Evolutionary conservation across 495 filamentous ascomycete genomes (phyloP).

Genomic region (Penicillium fimorum): DNA sequence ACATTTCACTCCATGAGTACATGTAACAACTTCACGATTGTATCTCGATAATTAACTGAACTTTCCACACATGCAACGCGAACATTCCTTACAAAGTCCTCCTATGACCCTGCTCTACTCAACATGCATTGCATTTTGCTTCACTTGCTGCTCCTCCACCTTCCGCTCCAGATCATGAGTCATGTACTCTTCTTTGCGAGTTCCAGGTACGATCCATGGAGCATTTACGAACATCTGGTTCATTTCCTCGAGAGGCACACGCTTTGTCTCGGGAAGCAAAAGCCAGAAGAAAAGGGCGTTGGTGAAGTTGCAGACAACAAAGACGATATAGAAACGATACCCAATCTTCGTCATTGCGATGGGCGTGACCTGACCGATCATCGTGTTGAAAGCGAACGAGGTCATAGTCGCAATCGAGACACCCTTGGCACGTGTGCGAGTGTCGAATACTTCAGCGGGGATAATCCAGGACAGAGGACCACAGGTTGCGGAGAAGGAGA

Average conservation of each 20-base stretch:
- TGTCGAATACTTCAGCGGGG: conserved; percentile 70
- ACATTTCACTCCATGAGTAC: neutral
- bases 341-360: conserved; percentile 53
- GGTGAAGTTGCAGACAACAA: conserved; percentile 53
- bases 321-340: conserved; percentile 57
- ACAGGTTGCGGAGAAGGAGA: conserved; percentile 63
- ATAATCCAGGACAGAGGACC: conserved; percentile 65
- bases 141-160: conserved; percentile 40
- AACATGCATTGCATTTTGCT: conserved; percentile 26
- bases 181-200: conserved; percentile 35
- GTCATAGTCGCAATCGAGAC: conserved; percentile 66
- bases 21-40: neutral
- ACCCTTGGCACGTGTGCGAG: conserved; percentile 62
- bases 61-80: neutral
- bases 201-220: conserved; percentile 61
- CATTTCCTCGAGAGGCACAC: conserved; percentile 68
- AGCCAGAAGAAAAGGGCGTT: conserved; percentile 65
- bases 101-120: conserved; percentile 13
- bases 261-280: conserved; percentile 62
- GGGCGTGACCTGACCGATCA: conserved; percentile 69
- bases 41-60: neutral
- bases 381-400: conserved; percentile 69
- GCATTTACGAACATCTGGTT: conserved; percentile 67
- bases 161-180: conserved; percentile 41
- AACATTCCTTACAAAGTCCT: neutral